Base-by-base conservation (phyloP, 78 protist species). In the Pigoraptor vietnamica region DNA sequence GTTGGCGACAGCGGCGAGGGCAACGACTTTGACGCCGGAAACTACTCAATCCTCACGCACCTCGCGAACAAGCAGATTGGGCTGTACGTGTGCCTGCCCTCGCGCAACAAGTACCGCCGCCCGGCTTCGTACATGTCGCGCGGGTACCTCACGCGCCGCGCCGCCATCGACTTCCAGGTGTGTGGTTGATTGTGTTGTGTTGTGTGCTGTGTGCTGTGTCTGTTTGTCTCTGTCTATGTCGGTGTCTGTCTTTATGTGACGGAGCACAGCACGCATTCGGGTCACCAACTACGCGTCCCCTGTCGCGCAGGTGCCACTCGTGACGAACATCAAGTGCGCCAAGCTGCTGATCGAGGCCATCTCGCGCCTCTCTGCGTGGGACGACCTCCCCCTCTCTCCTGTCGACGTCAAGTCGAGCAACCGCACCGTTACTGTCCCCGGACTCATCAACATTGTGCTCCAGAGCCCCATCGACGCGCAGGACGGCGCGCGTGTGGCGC, bases 281-380 rank as follows among this genome's bases (percentile, higher is more conserved):
- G n/a, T n/a, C n/a, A n/a, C n/a, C n/a, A n/a, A n/a, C n/a, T 79
- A 2, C 32, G 35, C n/a, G 32, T 25, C 83, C 32, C n/a, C n/a
- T 25, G 14, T 23, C 14, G 36, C 89, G n/a, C 89, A 86, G 89
- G 96, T 96, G 29, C 97, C 98, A 48, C 92, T 96, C 40, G 95
- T 96, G 81, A 96, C 98, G 89, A 96, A 97, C 93, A 94, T 97
- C 95, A 95, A 97, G 93, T 95, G 97, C 82, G 98, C 98, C 90
- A 94, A 95, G 94, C 91, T 96, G 56, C 90, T 95, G 86, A 95
- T 95, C 32, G 97, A 94, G 86, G 95, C 97, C 39, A 14, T 92
- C 39, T 1, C 32, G 87, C 33, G 56, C 79, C 34, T 82, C 40
- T 84, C 90, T 37, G 21, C 2, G n/a, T 0, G 35, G 19, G 81